These are phyloP conservation scores for Cadophora sp. DNA, from an alignment of 2,329 filamentous ascomycete species.

Conservation along the genomic window DNA sequence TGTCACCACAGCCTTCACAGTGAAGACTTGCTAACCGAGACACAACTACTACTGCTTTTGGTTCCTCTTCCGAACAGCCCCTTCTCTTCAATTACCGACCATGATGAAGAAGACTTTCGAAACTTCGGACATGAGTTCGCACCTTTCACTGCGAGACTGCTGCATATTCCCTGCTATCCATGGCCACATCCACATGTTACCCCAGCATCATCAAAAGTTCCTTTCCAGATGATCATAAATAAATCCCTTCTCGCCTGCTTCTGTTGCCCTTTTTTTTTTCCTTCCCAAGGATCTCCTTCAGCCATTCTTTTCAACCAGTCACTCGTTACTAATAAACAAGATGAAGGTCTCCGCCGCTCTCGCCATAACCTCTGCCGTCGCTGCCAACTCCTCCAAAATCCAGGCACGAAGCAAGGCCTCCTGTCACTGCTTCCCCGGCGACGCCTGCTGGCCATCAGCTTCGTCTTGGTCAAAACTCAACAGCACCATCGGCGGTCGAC, in stretches of 20 bases:
- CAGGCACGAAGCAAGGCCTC: too few relatives aligned
- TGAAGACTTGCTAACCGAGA: not conserved
- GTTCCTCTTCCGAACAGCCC: not conserved
- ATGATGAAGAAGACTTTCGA: not conserved
- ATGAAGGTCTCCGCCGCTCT: not conserved
- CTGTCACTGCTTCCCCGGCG: conserved; percentile 27
- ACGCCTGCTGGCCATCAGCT: conserved; percentile 53
- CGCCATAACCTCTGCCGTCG: not conserved
- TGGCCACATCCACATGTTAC: not conserved
- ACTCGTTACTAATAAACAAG: conserved; percentile 10
- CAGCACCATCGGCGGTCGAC: conserved; percentile 50
- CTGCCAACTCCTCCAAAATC: not conserved
- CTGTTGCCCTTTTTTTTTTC: not conserved
- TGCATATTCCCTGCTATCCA: not conserved
- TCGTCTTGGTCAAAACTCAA: conserved; percentile 55
- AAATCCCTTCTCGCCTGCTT: not conserved
- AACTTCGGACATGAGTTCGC: not conserved
- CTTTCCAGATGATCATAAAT: not conserved
- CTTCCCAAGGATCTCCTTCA: conserved; percentile 9
- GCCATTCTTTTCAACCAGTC: conserved; percentile 1
- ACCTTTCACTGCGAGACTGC: not conserved
- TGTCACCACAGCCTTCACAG: not conserved
- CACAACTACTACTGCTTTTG: not conserved
- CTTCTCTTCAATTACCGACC: not conserved
- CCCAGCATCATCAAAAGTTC: not conserved